Evolutionary conservation across 352 stramenopile species (phyloP), one percentile per base, ranked within the genome.

Genomic region (Thraustochytrium sp.): DNA sequence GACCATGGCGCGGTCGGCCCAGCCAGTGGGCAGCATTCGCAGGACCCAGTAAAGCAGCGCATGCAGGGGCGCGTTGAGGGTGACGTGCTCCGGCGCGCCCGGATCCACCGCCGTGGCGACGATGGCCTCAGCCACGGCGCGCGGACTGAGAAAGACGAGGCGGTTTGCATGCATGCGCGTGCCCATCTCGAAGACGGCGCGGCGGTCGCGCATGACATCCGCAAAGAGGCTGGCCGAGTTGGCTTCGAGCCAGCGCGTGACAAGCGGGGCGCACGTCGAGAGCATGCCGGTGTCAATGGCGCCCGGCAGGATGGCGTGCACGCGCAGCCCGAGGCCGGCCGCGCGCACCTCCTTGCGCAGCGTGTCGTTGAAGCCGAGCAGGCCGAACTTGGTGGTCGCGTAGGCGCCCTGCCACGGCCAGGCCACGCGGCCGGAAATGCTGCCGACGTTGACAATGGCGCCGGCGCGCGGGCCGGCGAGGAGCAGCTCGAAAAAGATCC

Each of bases 401-500:
- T 80, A 80, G 5, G 34, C 42, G 37, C 68, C n/a, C 68, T 80
- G 68, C 31, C 34, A 80, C 11, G 68, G 68, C 68, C 68, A 80
- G 31, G 68, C 42, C 8, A 51, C 63, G 31, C 26, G 2, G 53
- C 42, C 44, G 18, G 44, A 23, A 26, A 80, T 48, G 49, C 68
- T 80, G 11, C 21, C 31, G 5, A 80, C 53, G 31, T 80, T 80
- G 31, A 80, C 51, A n/a, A 80, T 9, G 29, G 51, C 53, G 31
- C 68, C 49, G 8, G 26, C 16, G 3, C 21, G 31, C 21, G 31
- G 44, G 18, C 44, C 38, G 11, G 34, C n/a, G 8, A 72, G 5
- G 44, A 63, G 68, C 13, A 26, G 2, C 21, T 55, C 42, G 9
- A 38, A 26, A 26, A 61, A 53, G 34, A 72, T 11, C n/a, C 5